A percentile compares a stretch with the other conserved stretches of the same genome.
Conservation (phyloP, 495 filamentous ascomycete species). For the Chaetomidium leptoderma region DNA sequence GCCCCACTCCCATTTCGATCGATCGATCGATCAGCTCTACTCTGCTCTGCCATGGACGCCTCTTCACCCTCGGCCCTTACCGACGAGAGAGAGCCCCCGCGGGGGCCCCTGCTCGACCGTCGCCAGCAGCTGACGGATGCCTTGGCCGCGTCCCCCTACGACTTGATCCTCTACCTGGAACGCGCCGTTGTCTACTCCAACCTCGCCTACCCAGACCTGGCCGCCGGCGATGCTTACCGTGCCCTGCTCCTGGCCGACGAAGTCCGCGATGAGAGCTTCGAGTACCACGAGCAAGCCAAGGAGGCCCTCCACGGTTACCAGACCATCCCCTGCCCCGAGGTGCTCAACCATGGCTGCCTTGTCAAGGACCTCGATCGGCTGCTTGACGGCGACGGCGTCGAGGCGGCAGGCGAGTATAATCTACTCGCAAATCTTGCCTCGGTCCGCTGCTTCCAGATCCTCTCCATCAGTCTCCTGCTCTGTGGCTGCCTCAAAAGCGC, state of each 20-base stretch:
- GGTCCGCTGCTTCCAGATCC: slow-evolving; percentile 50
- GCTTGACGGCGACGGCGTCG: slow-evolving; percentile 30
- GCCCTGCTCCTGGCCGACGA: slow-evolving; percentile 83
- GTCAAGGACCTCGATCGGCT: slow-evolving; percentile 34
- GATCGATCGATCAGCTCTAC: too few species aligned
- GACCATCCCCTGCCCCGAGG: slow-evolving; percentile 30
- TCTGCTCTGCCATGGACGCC: slow-evolving; percentile 33
- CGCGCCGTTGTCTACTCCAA: slow-evolving; percentile 65
- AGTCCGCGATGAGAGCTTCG: slow-evolving; percentile 61
- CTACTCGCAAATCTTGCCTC: slow-evolving; percentile 42
- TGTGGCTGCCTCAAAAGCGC: slow-evolving; percentile 71
- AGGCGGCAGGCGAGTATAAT: slow-evolving; percentile 30
- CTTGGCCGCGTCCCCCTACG: slow-evolving; percentile 60
- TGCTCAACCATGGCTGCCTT: slow-evolving; percentile 42
- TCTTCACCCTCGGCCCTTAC: slow-evolving; percentile 27
- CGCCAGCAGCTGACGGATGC: slow-evolving; percentile 47
- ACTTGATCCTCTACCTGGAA: slow-evolving; percentile 68
- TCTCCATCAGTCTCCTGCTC: slow-evolving; percentile 57
- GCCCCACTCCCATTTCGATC: too few species aligned
- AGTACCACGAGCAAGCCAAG: slow-evolving; percentile 57
- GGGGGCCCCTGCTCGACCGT: slow-evolving; percentile 41
- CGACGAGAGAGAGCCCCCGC: slow-evolving; percentile 35
- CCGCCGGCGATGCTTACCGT: slow-evolving; percentile 84
- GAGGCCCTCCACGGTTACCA: slow-evolving; percentile 38
- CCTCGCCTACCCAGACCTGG: slow-evolving; percentile 84